Base-by-base conservation (phyloP, 768 basidiomycete genomes). In the Xerocomellus chrysenteron region DNA sequence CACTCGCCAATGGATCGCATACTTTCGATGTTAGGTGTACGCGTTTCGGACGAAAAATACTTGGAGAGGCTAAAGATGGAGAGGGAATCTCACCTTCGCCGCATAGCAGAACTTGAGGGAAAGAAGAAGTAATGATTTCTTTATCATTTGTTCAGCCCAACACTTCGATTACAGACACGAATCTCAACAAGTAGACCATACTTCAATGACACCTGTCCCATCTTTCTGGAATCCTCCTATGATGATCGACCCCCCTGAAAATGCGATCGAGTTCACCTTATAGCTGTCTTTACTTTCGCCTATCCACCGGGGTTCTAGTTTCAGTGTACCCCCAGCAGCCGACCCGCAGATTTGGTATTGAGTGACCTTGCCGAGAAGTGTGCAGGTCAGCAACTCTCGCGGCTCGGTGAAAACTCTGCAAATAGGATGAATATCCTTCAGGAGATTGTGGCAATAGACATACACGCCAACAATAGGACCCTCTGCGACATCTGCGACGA, bases 391-490 rank as follows among this genome's bases (percentile, higher is more conserved):
- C 50, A 90, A 66, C 35, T 68, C 73, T 41, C 74, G 72, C 2
- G 80, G 55, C 19, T 74, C 76, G 10, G 74, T 67, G 64, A 89
- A 88, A 24, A 76, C 69, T 64, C 87, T 87, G 19, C 0, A 47
- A 51, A 41, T 28, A 44, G 35, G 37, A 41, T 64, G 45, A 58
- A 40, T 21, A 40, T 19, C 26, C 33, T 21, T 35, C 36, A 50
- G 21, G 16, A 47, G 32, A 26, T n/a, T 2, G 9, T 19, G 19
- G 30, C 16, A 36, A 33, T 26, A 9, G 17, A 57, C 84, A 52
- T 68, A 90, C 91, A 88, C 58, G 11, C 82, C 82, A 44, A 89
- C 87, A 30, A 93, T 74, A 24, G 91, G 91, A 1, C 90, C 91
- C 56, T 88, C 82, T 2, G 86, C 87, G 17, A 85, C 76, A 54